A percentile compares a stretch with the other conserved stretches of the same genome.
Evolutionary conservation across 495 filamentous ascomycete species (phyloP).

Genomic region (Hyaloscypha variabilis): DNA sequence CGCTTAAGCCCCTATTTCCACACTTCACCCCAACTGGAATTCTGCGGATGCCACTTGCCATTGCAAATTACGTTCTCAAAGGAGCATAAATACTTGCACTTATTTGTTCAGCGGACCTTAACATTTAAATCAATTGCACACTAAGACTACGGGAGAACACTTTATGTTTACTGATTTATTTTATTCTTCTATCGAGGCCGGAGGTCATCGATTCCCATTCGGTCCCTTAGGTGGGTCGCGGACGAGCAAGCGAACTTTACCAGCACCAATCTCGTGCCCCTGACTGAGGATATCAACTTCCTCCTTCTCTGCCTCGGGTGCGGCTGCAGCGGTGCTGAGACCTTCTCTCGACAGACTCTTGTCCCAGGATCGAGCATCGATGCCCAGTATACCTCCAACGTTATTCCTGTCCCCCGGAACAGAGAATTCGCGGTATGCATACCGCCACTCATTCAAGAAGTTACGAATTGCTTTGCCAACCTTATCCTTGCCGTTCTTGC

Average conservation of each 20-base stretch:
- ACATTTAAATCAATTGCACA: not conserved
- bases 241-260: conserved; percentile 61
- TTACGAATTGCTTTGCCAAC: conserved; percentile 89
- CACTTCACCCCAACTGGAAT: too few relatives aligned
- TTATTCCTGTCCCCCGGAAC: conserved; percentile 89
- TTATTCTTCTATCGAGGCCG: conserved; percentile 8
- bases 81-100: too few relatives aligned
- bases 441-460: conserved; percentile 95
- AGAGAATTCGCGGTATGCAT: conserved; percentile 94
- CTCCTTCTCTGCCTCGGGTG: conserved; percentile 36
- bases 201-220: conserved; percentile 33
- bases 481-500: conserved; percentile 98
- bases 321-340: conserved; percentile 17
- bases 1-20: too few relatives aligned
- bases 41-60: too few relatives aligned
- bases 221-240: conserved; percentile 53
- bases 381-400: conserved; percentile 91
- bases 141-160: not conserved
- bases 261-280: conserved; percentile 60
- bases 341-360: conserved; percentile 59
- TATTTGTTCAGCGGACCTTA: too few relatives aligned
- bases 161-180: conserved; percentile 17
- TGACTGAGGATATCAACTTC: conserved; percentile 62
- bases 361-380: conserved; percentile 90
- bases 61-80: too few relatives aligned